Percentiles rank a stretch among this genome's conserved stretches.
These are phyloP conservation scores for Ustilago tritici DNA, from an alignment of 1,284 basidiomycete species.

Conservation along the genomic window DNA sequence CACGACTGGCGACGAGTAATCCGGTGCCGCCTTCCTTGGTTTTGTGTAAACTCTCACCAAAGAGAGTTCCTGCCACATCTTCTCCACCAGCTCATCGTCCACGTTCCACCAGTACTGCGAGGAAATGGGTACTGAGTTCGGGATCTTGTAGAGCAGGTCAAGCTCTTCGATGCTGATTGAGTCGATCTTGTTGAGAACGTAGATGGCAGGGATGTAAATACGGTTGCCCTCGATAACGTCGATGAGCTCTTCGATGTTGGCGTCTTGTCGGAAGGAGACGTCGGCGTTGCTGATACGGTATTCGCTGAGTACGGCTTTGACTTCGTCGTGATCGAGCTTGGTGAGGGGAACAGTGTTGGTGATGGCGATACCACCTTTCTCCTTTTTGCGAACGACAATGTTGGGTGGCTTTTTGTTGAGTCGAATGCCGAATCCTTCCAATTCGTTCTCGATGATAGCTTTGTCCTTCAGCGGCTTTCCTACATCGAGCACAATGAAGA, in stretches of 20 bases:
- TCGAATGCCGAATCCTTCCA: conserved; percentile 96
- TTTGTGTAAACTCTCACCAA: conserved; percentile 83
- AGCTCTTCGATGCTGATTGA: conserved; percentile 93
- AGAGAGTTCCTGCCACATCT: conserved; percentile 69
- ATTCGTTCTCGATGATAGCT: conserved; percentile 86
- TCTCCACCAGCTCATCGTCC: conserved; percentile 91
- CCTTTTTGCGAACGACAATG: conserved; percentile 84
- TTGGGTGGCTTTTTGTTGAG: conserved; percentile 95
- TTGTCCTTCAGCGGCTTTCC: conserved; percentile 95
- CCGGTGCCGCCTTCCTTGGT: conserved; percentile 88
- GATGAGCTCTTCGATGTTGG: conserved; percentile 97
- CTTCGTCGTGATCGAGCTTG: conserved; percentile 93
- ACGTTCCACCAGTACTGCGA: conserved; percentile 95
- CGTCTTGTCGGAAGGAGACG: conserved; percentile 89
- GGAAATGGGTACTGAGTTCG: conserved; percentile 92
- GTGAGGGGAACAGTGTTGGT: conserved; percentile 83
- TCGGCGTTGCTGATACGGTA: conserved; percentile 91
- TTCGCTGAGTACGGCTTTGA: conserved; percentile 94
- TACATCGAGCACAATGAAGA: conserved; percentile 98
- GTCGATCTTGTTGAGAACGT: conserved; percentile 80
- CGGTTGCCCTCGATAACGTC: conserved; percentile 75
- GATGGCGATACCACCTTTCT: conserved; percentile 80
- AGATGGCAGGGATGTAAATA: conserved; percentile 76
- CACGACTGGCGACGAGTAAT: conserved; percentile 80
- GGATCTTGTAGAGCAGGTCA: conserved; percentile 90